Evolutionary conservation across 2,329 filamentous ascomycete species (phyloP).

Genomic region (Colletotrichum sp.): DNA sequence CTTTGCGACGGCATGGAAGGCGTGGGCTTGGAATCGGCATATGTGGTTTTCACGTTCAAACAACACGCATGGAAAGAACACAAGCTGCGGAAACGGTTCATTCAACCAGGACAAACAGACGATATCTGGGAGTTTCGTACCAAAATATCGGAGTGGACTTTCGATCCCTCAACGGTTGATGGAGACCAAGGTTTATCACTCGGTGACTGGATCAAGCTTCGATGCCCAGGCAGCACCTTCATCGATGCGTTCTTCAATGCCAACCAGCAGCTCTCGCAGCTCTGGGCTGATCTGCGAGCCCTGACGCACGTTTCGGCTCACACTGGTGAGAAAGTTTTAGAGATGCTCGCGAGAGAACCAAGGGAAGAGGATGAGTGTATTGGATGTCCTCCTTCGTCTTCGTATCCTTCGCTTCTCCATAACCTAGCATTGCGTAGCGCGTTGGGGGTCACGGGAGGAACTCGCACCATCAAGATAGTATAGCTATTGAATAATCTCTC

Average conservation of each 20-base stretch:
- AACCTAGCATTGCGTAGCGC: too few relatives aligned
- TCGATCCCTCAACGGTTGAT: too few relatives aligned
- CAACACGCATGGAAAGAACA: neutral
- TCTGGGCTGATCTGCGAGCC: neutral
- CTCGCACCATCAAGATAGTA: too few relatives aligned
- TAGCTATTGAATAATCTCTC: too few relatives aligned
- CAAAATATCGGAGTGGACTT: neutral
- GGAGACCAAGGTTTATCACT: too few relatives aligned
- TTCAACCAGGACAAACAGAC: fast-evolving
- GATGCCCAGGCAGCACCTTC: neutral
- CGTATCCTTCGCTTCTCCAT: too few relatives aligned
- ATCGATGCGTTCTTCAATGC: fast-evolving
- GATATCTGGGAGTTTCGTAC: neutral
- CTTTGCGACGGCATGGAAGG: neutral
- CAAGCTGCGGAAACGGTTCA: neutral
- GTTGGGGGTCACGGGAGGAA: too few relatives aligned
- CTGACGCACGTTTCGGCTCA: neutral
- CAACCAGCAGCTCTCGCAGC: neutral
- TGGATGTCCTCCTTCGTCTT: neutral
- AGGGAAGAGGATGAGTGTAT: neutral
- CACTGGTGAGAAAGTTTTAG: neutral
- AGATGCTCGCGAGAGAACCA: neutral
- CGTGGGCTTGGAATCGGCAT: fast-evolving
- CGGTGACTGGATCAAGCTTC: neutral
- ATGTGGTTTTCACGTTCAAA: neutral